Base-by-base conservation (phyloP, 108 stramenopile species). In the Asterionellopsis glacialis region DNA sequence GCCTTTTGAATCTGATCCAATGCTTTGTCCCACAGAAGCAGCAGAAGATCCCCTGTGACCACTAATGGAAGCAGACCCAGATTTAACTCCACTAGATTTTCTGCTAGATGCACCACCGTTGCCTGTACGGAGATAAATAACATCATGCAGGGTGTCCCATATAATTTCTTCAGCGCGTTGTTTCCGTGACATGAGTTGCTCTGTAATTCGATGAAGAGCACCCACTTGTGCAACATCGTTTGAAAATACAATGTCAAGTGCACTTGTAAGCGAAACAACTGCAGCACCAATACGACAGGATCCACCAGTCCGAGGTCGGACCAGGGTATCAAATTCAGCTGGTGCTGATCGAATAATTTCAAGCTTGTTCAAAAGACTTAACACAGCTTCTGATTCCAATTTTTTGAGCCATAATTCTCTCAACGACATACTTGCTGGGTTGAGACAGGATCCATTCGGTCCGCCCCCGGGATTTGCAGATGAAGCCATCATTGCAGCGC, bases 321-420 rank as follows among this genome's bases (percentile, higher is more conserved):
- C 60, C 50, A 51, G 41, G 11, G 51, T 23, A 54, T 92, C 91
- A 70, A 92, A 92, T 50, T 69, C 65, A n/a, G 63, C 57, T 14
- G 91, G 91, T 16, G 91, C 87, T 1, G 85, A 80, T 19, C 91
- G 91, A 44, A 92, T 80, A n/a, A 81, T 74, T 61, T 92, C 91
- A 16, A 92, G 66, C 52, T 87, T 87, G 41, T 84, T 76, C 22
- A 92, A 65, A 1, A 92, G 59, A 15, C 76, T 68, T 38, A 92
- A 51, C 0, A 86, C 80, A 5, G 91, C 87, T 60, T 92, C 91
- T 28, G 81, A 84, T 74, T 92, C 91, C 41, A 92, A 65, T 55
- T 92, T 92, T 61, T 88, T 92, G 58, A 92, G 79, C 91, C 91
- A 92, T 42, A 92, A 59, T 71, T 92, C 91, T 26, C 91, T 83